Percentiles rank a stretch among this genome's conserved stretches.
phyloP scores from a whole-genome alignment of 768 basidiomycete species.

The Agaricus subrufescens region DNA sequence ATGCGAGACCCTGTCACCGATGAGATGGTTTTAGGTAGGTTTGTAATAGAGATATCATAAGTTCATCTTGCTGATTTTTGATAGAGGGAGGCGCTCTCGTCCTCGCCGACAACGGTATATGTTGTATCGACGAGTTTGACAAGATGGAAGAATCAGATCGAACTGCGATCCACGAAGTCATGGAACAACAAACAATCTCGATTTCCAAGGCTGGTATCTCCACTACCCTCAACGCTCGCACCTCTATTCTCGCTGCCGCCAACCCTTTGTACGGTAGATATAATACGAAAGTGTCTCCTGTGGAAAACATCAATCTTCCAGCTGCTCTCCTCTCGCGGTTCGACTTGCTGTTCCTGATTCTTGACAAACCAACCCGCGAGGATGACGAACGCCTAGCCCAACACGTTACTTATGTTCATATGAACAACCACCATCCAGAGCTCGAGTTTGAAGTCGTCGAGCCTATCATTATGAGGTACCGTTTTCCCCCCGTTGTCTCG shows the following conservation, averaged over 20 bases:
- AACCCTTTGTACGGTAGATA: conserved; percentile 98
- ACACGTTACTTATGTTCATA: conserved; percentile 97
- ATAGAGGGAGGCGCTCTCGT: conserved; percentile 99
- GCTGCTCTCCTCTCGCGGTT: conserved; percentile 95
- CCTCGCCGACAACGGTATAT: conserved; percentile 97
- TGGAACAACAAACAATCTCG: conserved; percentile 99
- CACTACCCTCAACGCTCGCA: conserved; percentile 95
- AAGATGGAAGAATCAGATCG: conserved; percentile 99
- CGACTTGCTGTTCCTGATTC: conserved; percentile 92
- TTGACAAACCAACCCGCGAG: conserved; percentile 93
- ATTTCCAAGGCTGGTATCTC: conserved; percentile 99
- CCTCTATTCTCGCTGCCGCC: conserved; percentile 95
- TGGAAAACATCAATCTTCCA: conserved; percentile 98
- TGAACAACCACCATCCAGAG: conserved; percentile 88
- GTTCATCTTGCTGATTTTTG: not conserved
- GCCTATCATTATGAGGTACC: conserved; percentile 83
- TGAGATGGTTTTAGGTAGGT: conserved; percentile 96
- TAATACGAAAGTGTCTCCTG: conserved; percentile 95
- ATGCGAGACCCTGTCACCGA: conserved; percentile 99
- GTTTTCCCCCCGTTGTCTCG: not conserved
- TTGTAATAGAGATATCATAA: too few relatives aligned
- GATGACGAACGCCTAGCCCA: conserved; percentile 95
- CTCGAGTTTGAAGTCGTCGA: conserved; percentile 82
- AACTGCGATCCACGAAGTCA: conserved; percentile 99
- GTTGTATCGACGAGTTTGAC: conserved; percentile 99